Evolutionary conservation across 2,329 filamentous ascomycete genomes (phyloP).

Genomic region (Trichophyton simii): DNA sequence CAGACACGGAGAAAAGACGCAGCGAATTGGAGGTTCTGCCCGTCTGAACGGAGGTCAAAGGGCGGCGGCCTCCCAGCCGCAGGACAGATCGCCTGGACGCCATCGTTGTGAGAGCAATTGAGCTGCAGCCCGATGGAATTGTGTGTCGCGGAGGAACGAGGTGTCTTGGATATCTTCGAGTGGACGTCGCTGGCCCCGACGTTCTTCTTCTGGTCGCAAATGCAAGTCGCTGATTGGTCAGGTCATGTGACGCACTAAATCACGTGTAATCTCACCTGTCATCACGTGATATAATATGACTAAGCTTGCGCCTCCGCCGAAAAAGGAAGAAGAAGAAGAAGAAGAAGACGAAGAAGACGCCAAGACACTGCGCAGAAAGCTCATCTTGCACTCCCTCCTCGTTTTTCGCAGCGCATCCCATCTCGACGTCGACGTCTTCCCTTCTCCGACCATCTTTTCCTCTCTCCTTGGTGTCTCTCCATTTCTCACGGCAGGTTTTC

Average conservation of each 20-base stretch:
- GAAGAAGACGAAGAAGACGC: constrained; percentile 7
- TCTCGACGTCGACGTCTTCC: constrained; percentile 2
- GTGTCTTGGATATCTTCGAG: too few species aligned
- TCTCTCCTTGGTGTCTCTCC: constrained; percentile 18
- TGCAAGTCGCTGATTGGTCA: constrained; percentile 6
- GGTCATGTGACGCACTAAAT: neutral
- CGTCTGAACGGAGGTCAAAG: constrained; percentile 25
- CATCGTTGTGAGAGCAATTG: constrained; percentile 28
- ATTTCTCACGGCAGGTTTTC: constrained; percentile 11
- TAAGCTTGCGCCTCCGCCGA: constrained; percentile 9
- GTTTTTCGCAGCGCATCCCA: constrained; percentile 6
- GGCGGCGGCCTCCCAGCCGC: constrained; percentile 31
- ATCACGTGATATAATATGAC: constrained; percentile 8
- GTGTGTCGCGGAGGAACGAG: neutral
- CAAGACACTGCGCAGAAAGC: constrained; percentile 9
- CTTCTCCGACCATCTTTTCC: constrained; percentile 5
- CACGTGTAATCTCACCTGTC: neutral
- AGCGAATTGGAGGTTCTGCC: constrained; percentile 22
- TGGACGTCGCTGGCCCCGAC: neutral
- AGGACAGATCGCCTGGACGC: constrained; percentile 35
- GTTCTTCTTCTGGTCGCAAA: constrained; percentile 1
- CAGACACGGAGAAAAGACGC: constrained; percentile 25
- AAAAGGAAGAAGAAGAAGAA: too few species aligned
- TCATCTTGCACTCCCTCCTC: constrained; percentile 12
- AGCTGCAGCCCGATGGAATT: constrained; percentile 5